Conservation (phyloP, 1,284 basidiomycete genomes). For the Fistulina hepatica region DNA sequence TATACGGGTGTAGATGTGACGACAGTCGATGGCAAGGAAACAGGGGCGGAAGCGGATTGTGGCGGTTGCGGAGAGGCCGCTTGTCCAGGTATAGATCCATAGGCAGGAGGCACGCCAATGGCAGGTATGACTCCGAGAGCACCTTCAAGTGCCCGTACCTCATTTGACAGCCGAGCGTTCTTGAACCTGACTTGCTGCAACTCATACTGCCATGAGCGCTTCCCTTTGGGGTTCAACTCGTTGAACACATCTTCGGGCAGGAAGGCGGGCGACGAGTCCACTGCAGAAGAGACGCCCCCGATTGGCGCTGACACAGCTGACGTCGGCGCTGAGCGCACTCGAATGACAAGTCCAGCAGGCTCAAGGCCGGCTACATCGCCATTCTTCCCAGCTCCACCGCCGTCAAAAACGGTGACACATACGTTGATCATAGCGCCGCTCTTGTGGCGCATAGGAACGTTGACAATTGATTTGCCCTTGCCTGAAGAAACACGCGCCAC, state of each 20-base stretch:
- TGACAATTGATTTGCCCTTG: constrained; percentile 15
- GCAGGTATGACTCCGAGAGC: background rate
- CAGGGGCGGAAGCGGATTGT: too few relatives aligned
- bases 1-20: too few relatives aligned
- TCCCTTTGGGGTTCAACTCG: constrained; percentile 55
- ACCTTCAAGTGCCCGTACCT: constrained; percentile 47
- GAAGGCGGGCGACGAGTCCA: constrained; percentile 22
- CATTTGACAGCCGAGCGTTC: constrained; percentile 64
- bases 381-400: too few relatives aligned
- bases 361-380: constrained; percentile 17
- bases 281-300: constrained; percentile 8
- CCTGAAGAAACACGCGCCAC: constrained; percentile 15
- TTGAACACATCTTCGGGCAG: constrained; percentile 73
- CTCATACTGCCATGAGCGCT: constrained; percentile 87
- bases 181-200: constrained; percentile 73
- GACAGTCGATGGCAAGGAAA: too few relatives aligned
- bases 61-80: too few relatives aligned
- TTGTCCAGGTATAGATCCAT: too few relatives aligned
- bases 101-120: background rate
- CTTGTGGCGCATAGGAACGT: constrained; percentile 19
- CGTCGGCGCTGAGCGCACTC: constrained; percentile 25
- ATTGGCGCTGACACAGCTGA: constrained; percentile 22
- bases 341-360: constrained; percentile 1
- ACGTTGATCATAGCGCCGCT: background rate
- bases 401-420: too few relatives aligned